Conservation (phyloP, 257 asterid genomes). For the Fraxinus americana region DNA sequence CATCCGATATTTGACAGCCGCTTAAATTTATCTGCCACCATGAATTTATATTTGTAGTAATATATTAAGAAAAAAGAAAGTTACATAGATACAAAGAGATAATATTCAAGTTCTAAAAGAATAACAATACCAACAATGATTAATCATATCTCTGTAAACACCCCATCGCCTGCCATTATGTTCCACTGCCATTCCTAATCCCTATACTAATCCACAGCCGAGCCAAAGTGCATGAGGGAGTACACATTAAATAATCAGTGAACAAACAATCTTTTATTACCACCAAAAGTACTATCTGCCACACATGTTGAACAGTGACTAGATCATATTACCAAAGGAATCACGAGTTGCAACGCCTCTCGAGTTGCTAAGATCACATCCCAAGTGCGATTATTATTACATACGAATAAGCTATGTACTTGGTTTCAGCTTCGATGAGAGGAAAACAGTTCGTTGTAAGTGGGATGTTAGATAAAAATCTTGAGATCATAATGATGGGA, state of each 20-base stretch:
- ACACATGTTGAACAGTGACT: not conserved
- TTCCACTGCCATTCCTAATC: not conserved
- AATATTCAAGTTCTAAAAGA: not conserved
- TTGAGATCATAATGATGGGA: not conserved
- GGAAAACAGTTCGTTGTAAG: not conserved
- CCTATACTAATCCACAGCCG: not conserved
- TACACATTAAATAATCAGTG: not conserved
- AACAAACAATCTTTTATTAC: not conserved
- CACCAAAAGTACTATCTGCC: not conserved
- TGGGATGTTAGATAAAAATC: not conserved
- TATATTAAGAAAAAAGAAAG: not conserved
- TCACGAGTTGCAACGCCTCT: not conserved
- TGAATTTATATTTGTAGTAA: not conserved
- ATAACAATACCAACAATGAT: not conserved
- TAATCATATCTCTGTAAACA: no score
- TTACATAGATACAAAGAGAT: not conserved
- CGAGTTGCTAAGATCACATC: not conserved
- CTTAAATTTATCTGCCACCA: constrained; percentile 61
- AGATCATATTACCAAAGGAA: no score
- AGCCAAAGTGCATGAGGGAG: not conserved
- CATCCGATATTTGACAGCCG: constrained; percentile 53
- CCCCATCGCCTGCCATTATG: not conserved
- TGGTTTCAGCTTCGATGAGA: not conserved
- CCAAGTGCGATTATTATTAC: not conserved
- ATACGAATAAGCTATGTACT: not conserved